Evolutionary conservation across 129 eudicot genomes (phyloP), one percentile per base, ranked within the genome.

Genomic region (Escallonia herrerae): DNA sequence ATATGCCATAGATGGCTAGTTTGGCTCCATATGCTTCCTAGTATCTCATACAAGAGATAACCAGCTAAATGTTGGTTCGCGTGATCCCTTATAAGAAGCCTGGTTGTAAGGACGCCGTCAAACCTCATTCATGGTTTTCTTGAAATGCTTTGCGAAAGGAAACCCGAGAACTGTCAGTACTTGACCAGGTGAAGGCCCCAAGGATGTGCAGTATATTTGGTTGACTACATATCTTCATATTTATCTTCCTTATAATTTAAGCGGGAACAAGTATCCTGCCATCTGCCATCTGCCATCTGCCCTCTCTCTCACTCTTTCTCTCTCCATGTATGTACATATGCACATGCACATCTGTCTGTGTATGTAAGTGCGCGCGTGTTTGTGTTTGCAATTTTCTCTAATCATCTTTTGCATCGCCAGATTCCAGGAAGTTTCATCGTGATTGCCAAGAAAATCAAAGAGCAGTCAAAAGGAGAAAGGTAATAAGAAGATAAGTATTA

Each of bases 381-480:
- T 43, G 7, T 55, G 9, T 22, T 53, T 50, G 7, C 52, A 43
- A 48, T 9, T 62, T 8, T 46, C 9, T 46, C 76, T 0, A 10
- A 39, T 66, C 51, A 50, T 12, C 8, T 43, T 52, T 63, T 4
- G 15, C 44, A 5, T 39, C 68, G 55, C 72, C 79, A 84, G 86
- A 48, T 76, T 69, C 82, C 40, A 78, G 73, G 60, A 74, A 69
- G 43, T 72, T 77, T 66, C 77, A 67, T 68, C 80, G 54, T 59
- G 69, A 74, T 73, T 73, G 78, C 77, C 93, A 82, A 71, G 78
- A 84, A 72, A 77, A 78, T 66, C 79, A 69, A 68, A 78, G 82
- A 70, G 72, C 77, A 33, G 9, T 67, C 49, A 87, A 82, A 78
- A 82, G 71, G 68, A 74, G 83, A 77, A 90, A 90, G 97, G 97